Base-by-base conservation (phyloP, 257 asterid genomes). In the Leonotis leonurus region DNA sequence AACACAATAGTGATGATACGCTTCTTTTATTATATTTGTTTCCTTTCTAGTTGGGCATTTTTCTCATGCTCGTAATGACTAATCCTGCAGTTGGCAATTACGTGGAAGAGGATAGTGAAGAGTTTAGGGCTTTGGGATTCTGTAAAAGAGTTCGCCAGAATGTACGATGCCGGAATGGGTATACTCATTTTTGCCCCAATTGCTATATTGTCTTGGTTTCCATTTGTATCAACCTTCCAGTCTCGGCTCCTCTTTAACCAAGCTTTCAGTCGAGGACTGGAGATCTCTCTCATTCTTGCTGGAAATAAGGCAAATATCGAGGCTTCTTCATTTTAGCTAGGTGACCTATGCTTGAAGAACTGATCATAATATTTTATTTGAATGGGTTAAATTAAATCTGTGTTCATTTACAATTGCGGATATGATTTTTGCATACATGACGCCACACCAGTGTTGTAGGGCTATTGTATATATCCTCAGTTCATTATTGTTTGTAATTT, bases 111-210 rank as follows among this genome's bases (percentile, higher is more conserved):
- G 59, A 22, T 93, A 3, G 91, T 87, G n/a, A 81, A 74, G 83
- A 80, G 83, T 56, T 72, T 93, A n/a, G n/a, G n/a, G n/a, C n/a
- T n/a, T n/a, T n/a, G n/a, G n/a, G n/a, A n/a, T n/a, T n/a, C n/a
- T n/a, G n/a, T n/a, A 0, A 90, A 84, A 69, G 99, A 93, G 83
- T 93, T 89, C 69, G 92, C 99, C 2, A 73, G 99, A 57, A 89
- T 89, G 89, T 93, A 89, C 14, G 99, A 93, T 87, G 99, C 99
- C 45, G 96, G 95, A 21, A 93, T 93, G 99, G 99, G 99, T 44
- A 82, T 89, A 74, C 5, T 93, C 44, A 87, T 93, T 17, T 93
- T 93, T 51, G 78, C 97, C 17, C 99, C 99, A 4, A 86, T 93
- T 35, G 99, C 97, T 14, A 50, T 89, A 67, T 65, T 93, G 37